phyloP scores from a whole-genome alignment of 1,139 yeast genomes.

The Yamadazyma trypodendri region DNA sequence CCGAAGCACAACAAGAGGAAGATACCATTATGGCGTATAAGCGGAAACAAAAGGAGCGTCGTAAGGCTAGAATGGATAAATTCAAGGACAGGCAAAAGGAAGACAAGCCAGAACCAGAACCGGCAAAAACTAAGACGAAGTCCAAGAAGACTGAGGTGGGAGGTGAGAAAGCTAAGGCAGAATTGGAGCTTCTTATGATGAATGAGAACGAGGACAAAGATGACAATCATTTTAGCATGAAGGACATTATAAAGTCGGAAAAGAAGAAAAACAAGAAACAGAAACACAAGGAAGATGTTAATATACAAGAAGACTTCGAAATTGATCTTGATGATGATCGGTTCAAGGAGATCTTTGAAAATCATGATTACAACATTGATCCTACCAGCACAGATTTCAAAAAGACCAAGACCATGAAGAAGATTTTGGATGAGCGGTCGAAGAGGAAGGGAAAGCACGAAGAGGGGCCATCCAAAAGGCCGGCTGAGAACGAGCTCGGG shows the following conservation, averaged over 20 bases:
- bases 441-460: slow-evolving; percentile 39
- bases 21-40: slow-evolving; percentile 78
- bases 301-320: slow-evolving; percentile 62
- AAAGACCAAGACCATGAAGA: slow-evolving; percentile 83
- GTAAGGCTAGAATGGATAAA: slow-evolving; percentile 75
- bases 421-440: slow-evolving; percentile 72
- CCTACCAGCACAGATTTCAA: slow-evolving; percentile 87
- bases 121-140: slow-evolving; percentile 15
- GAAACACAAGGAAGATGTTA: slow-evolving; percentile 41
- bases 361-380: slow-evolving; percentile 88
- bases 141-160: slow-evolving; percentile 17
- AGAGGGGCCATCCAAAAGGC: slow-evolving; percentile 7
- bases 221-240: slow-evolving; percentile 72
- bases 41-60: slow-evolving; percentile 91
- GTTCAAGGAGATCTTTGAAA: slow-evolving; percentile 82
- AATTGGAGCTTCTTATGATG: slow-evolving; percentile 74
- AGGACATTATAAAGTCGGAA: slow-evolving; percentile 71
- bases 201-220: slow-evolving; percentile 52
- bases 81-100: slow-evolving; percentile 57
- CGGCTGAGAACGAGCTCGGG: slow-evolving; percentile 14
- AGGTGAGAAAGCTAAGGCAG: slow-evolving; percentile 58
- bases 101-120: slow-evolving; percentile 22
- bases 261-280: slow-evolving; percentile 52
- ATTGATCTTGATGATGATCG: slow-evolving; percentile 78
- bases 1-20: slow-evolving; percentile 54